Evolutionary conservation across 129 eudicot species (phyloP), one percentile per base, ranked within the genome.

Genomic region (Flaveria trinervia): DNA sequence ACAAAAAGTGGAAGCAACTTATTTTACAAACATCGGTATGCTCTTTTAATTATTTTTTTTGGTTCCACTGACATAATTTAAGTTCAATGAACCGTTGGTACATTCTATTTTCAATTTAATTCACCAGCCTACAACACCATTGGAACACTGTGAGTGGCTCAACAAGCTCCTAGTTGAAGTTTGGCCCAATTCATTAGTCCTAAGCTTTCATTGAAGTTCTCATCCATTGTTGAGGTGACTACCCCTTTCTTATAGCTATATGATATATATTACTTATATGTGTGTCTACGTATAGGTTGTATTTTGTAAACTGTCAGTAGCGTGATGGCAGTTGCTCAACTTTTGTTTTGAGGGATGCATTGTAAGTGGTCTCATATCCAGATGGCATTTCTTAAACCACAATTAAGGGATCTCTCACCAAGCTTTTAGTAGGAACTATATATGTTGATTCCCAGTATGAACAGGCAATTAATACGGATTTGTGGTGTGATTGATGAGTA

Each of bases 71-170:
- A 54, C 28, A 46, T 36, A 45, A 44, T 33, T 28, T 25, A 80
- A 70, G 43, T 39, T 62, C 7, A 60, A 36, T 41, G 44, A 45
- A 45, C 12, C 3, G 14, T 45, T 45, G 3, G 30, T 60, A 14
- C 7, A 15, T 25, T 22, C 45, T 50, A 14, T 56, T 16, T 70
- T 79, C 43, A 64, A 51, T 81, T 25, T 54, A 25, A 39, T 69
- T 60, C 70, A 66, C 70, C 89, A 95, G 97, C 92, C 92, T 57
- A 79, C 82, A 69, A 95, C 99, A 72, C 96, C 99, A 17, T 70
- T 91, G 88, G 99, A 95, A 74, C 96, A 95, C 71, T 89, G 96
- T 83, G 96, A 95, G 81, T 95, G 99, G 99, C 92, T 95, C 77
- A 95, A 92, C 91, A 95, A 91, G 91, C 90, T 95, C 78, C 68